These are phyloP conservation scores for Gentiana straminea DNA, from an alignment of 257 asterid species.

Conservation along the genomic window DNA sequence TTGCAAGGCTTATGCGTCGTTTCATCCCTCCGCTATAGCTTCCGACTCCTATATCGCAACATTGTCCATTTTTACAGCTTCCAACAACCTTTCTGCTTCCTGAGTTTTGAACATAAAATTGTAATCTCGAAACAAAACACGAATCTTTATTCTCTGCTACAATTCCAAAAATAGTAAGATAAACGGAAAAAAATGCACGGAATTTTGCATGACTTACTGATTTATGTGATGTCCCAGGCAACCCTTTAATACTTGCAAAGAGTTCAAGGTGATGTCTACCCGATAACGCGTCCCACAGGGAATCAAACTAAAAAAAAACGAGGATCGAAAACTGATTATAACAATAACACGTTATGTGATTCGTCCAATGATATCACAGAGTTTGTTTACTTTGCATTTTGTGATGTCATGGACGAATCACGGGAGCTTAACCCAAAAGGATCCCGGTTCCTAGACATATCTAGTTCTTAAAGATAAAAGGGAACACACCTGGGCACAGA, in stretches of 20 bases:
- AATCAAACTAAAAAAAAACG: conserved; percentile 16
- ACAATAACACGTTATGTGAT: too few relatives aligned
- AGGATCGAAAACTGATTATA: too few relatives aligned
- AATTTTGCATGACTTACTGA: conserved; percentile 12
- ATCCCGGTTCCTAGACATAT: too few relatives aligned
- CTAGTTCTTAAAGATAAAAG: too few relatives aligned
- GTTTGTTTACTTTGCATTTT: neutral
- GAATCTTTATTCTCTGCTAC: neutral
- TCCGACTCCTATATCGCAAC: conserved; percentile 19
- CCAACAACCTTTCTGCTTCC: conserved; percentile 19
- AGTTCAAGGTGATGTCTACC: conserved; percentile 30
- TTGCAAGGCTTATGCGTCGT: conserved; percentile 27
- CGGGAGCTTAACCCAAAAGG: too few relatives aligned
- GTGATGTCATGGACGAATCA: neutral
- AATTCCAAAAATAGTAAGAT: neutral
- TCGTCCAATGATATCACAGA: neutral
- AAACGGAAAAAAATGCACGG: neutral
- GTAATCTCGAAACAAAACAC: neutral
- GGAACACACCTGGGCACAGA: conserved; percentile 24
- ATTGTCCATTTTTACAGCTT: conserved; percentile 17
- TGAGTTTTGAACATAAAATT: conserved; percentile 1
- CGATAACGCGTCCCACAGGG: conserved; percentile 27
- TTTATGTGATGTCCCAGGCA: conserved; percentile 10
- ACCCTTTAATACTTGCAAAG: conserved; percentile 31
- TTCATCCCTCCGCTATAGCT: conserved; percentile 31